phyloP scores from a whole-genome alignment of 1,284 basidiomycete genomes.

The Pseudozyma hubeiensis region DNA sequence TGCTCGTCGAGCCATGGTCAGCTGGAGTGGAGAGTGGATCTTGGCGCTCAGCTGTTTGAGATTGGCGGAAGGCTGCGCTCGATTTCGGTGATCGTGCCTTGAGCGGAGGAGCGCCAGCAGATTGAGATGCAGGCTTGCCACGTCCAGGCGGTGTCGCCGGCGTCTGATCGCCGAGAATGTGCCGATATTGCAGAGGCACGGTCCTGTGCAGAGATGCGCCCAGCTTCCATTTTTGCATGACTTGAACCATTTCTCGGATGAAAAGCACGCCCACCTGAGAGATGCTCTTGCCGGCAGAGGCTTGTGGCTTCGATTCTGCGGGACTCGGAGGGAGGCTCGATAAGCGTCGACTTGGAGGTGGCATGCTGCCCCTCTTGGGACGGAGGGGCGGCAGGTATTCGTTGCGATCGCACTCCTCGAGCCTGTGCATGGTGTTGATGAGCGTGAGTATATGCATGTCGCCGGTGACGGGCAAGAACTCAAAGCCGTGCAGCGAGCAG shows the following conservation, averaged over 20 bases:
- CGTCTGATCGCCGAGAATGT: conserved; percentile 15
- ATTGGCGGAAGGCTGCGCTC: not conserved
- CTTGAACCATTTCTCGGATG: conserved; percentile 46
- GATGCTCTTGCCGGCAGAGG: conserved; percentile 27
- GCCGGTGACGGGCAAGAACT: conserved; percentile 28
- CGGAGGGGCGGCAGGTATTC: conserved; percentile 33
- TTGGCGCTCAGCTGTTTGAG: conserved; percentile 1
- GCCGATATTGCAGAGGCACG: conserved; percentile 26
- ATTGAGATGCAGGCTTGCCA: not conserved
- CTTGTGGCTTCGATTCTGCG: conserved; percentile 12
- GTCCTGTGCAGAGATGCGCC: conserved; percentile 31
- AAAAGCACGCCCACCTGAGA: conserved; percentile 48
- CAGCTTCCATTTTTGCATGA: conserved; percentile 51
- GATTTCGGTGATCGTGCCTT: conserved; percentile 1
- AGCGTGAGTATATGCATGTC: conserved; percentile 47
- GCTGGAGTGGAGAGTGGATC: not conserved
- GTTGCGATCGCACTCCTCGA: conserved; percentile 49
- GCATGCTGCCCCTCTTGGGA: conserved; percentile 23
- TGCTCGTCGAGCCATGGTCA: not conserved
- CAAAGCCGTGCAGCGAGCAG: conserved; percentile 42
- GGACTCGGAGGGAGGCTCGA: conserved; percentile 23
- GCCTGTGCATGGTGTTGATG: conserved; percentile 27
- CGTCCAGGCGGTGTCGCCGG: not conserved
- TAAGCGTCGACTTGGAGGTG: conserved; percentile 18
- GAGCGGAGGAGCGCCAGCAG: not conserved